Percentiles rank a stretch among this genome's conserved stretches.
Conservation (phyloP, 1,139 yeast genomes). For the Geotrichum australiense region DNA sequence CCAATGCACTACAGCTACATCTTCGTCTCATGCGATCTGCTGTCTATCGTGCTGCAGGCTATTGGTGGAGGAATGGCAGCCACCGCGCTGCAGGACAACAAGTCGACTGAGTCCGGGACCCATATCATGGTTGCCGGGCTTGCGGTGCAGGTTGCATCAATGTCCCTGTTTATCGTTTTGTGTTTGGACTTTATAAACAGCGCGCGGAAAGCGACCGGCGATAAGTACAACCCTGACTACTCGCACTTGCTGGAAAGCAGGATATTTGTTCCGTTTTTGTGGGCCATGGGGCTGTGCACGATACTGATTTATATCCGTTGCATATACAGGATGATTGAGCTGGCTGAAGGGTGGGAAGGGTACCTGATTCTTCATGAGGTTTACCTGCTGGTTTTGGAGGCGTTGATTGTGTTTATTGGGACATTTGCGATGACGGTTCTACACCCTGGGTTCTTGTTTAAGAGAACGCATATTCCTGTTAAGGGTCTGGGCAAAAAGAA, state of each 20-base stretch:
- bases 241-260: conserved; percentile 36
- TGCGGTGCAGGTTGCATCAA: conserved; percentile 67
- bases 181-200: conserved; percentile 49
- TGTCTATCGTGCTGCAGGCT: conserved; percentile 70
- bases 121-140: conserved; percentile 79
- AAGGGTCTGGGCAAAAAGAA: conserved; percentile 6
- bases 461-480: conserved; percentile 11
- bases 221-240: conserved; percentile 25
- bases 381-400: conserved; percentile 71
- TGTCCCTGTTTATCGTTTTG: conserved; percentile 54
- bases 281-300: conserved; percentile 28
- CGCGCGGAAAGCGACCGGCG: conserved; percentile 25
- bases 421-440: conserved; percentile 42
- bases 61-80: conserved; percentile 79
- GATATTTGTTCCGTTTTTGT: conserved; percentile 36
- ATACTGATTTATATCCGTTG: conserved; percentile 62
- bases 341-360: conserved; percentile 71
- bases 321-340: conserved; percentile 71
- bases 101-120: conserved; percentile 48
- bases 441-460: conserved; percentile 49
- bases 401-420: conserved; percentile 55
- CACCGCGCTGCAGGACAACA: conserved; percentile 39
- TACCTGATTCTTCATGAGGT: conserved; percentile 61
- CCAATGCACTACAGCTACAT: conserved; percentile 74
- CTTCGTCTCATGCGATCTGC: conserved; percentile 59